Conservation (phyloP, 2,329 filamentous ascomycete species). For the Aspergillus costaricaensis region DNA sequence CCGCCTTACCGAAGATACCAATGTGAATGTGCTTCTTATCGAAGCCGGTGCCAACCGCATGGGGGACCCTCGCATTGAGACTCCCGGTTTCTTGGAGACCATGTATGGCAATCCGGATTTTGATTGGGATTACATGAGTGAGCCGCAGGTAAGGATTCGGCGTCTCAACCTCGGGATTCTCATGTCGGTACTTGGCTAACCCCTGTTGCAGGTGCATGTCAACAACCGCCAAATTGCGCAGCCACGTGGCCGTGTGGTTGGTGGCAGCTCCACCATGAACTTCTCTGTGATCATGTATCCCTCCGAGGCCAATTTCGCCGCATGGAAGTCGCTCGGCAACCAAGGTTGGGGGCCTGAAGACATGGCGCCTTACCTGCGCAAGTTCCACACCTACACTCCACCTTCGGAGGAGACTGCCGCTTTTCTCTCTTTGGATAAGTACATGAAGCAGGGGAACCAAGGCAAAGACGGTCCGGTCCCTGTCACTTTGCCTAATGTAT, state of each 20-base stretch:
- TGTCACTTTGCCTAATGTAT: constrained; percentile 34
- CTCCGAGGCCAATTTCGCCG: constrained; percentile 43
- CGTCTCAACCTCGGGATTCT: too few species aligned
- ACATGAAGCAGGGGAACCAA: constrained; percentile 22
- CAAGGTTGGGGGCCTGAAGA: constrained; percentile 48
- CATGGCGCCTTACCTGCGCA: constrained; percentile 54
- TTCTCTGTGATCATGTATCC: constrained; percentile 33
- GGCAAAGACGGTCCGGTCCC: constrained; percentile 24
- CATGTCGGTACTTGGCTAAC: neutral
- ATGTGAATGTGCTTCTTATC: constrained; percentile 29
- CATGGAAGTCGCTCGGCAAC: constrained; percentile 50
- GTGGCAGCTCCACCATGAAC: constrained; percentile 52
- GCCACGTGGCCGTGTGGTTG: constrained; percentile 52
- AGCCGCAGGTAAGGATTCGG: constrained; percentile 24
- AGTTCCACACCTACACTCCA: constrained; percentile 36
- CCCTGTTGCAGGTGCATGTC: constrained; percentile 27
- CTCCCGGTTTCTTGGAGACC: constrained; percentile 23
- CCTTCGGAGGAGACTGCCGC: constrained; percentile 26
- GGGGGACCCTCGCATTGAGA: constrained; percentile 27
- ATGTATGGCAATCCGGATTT: constrained; percentile 27
- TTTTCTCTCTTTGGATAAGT: constrained; percentile 17
- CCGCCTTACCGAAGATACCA: constrained; percentile 32
- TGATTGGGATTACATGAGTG: constrained; percentile 30
- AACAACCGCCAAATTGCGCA: constrained; percentile 46
- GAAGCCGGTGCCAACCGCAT: constrained; percentile 30